Conservation (phyloP, 1,139 yeast genomes). For the Wickerhamomyces sp. region DNA sequence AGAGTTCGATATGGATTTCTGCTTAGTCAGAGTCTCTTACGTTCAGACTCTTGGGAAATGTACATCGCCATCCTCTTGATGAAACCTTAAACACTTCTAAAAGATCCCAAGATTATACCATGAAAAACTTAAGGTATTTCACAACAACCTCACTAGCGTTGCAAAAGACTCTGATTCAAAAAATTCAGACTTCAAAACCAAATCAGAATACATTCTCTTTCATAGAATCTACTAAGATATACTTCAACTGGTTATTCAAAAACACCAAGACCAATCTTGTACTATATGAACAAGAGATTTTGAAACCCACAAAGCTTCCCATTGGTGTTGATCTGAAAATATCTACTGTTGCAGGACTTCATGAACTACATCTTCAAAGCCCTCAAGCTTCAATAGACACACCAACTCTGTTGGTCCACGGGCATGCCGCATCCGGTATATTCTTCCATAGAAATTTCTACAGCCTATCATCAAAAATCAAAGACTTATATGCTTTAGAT, state of each 20-base stretch:
- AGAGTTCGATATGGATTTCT: too few relatives aligned
- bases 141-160: not conserved
- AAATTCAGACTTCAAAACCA: conserved; percentile 4
- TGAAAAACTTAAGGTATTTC: too few relatives aligned
- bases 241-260: conserved; percentile 7
- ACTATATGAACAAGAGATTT: conserved; percentile 15
- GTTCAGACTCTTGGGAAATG: too few relatives aligned
- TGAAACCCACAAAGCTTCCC: conserved; percentile 10
- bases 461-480: conserved; percentile 38
- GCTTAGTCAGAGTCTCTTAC: too few relatives aligned
- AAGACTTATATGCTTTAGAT: conserved; percentile 69
- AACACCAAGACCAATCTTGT: conserved; percentile 6
- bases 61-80: too few relatives aligned
- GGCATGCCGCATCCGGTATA: conserved; percentile 87
- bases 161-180: conserved; percentile 8
- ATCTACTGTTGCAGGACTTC: conserved; percentile 15
- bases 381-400: conserved; percentile 11
- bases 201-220: conserved; percentile 4
- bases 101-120: too few relatives aligned
- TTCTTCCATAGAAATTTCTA: conserved; percentile 78
- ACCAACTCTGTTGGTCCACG: conserved; percentile 68
- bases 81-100: too few relatives aligned
- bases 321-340: conserved; percentile 3
- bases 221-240: conserved; percentile 4
- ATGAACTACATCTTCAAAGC: conserved; percentile 12